phyloP scores from a whole-genome alignment of 2,329 filamentous ascomycete genomes.

The Fusarium agapanthi region DNA sequence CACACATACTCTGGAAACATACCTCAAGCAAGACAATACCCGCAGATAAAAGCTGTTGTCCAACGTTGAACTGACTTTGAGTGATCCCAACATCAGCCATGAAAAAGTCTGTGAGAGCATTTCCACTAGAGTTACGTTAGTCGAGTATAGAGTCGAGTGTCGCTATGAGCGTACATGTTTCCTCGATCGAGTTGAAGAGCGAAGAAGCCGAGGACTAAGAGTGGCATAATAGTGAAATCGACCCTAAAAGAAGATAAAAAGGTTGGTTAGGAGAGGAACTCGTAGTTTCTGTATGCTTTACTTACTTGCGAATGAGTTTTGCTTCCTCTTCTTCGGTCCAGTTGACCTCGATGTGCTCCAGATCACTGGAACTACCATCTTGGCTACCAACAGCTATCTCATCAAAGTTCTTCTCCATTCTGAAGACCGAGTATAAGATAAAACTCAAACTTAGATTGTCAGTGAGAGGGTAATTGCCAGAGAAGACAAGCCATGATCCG shows the following conservation, averaged over 20 bases:
- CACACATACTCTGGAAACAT: neutral
- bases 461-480: neutral
- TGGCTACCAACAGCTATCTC: slow-evolving; percentile 9
- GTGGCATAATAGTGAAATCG: slow-evolving; percentile 55
- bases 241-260: slow-evolving; percentile 44
- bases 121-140: slow-evolving; percentile 38
- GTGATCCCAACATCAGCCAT: slow-evolving; percentile 56
- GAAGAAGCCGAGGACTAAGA: slow-evolving; percentile 57
- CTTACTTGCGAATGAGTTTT: slow-evolving; percentile 42
- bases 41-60: slow-evolving; percentile 55
- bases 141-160: neutral
- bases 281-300: neutral
- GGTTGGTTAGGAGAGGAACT: too few species aligned
- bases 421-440: neutral
- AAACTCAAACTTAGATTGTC: neutral
- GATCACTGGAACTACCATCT: slow-evolving; percentile 15
- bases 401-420: slow-evolving; percentile 30
- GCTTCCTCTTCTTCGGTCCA: slow-evolving; percentile 44
- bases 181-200: slow-evolving; percentile 52
- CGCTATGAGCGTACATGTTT: slow-evolving; percentile 44
- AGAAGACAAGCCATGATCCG: neutral
- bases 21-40: slow-evolving; percentile 56
- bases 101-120: slow-evolving; percentile 56
- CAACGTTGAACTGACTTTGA: slow-evolving; percentile 59
- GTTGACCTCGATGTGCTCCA: slow-evolving; percentile 32